Conservation (phyloP, 306 rosid genomes). For the Styphnolobium japonicum region DNA sequence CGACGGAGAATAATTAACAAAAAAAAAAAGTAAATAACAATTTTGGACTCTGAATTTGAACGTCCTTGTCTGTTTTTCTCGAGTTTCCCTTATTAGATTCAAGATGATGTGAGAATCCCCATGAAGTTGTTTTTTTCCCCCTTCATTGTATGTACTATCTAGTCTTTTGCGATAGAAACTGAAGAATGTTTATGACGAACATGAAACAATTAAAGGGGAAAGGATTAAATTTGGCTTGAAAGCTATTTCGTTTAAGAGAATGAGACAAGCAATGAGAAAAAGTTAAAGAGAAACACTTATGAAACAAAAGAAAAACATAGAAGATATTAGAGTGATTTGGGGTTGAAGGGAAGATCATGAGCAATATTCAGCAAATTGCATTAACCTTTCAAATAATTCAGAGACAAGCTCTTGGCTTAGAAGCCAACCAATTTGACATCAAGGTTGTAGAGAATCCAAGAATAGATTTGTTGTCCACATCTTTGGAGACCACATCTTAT, state of each 20-base stretch:
- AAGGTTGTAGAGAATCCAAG: slow-evolving; percentile 64
- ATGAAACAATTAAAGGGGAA: slow-evolving; percentile 19
- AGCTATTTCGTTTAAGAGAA: slow-evolving; percentile 22
- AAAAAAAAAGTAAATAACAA: slow-evolving; percentile 13
- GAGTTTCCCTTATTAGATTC: slow-evolving; percentile 19
- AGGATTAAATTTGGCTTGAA: slow-evolving; percentile 28
- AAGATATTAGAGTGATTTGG: slow-evolving; percentile 14
- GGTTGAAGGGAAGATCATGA: slow-evolving; percentile 21
- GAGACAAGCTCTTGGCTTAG: slow-evolving; percentile 40
- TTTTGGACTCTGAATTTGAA: slow-evolving; percentile 16
- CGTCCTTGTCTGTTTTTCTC: slow-evolving; percentile 19
- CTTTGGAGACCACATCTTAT: slow-evolving; percentile 80
- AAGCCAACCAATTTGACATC: slow-evolving; percentile 77
- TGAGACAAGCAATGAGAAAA: slow-evolving; percentile 25
- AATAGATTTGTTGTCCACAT: slow-evolving; percentile 79
- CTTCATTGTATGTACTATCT: background rate
- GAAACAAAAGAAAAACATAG: slow-evolving; percentile 23
- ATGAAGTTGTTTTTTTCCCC: slow-evolving; percentile 34
- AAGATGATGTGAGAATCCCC: slow-evolving; percentile 45
- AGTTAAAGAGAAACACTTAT: slow-evolving; percentile 14
- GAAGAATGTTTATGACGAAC: background rate
- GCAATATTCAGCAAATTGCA: slow-evolving; percentile 14
- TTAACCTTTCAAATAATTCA: slow-evolving; percentile 35
- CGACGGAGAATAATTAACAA: slow-evolving; percentile 7
- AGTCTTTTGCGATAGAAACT: slow-evolving; percentile 27